Base-by-base conservation (phyloP, 2,329 filamentous ascomycete species). In the Aureobasidium sp. region DNA sequence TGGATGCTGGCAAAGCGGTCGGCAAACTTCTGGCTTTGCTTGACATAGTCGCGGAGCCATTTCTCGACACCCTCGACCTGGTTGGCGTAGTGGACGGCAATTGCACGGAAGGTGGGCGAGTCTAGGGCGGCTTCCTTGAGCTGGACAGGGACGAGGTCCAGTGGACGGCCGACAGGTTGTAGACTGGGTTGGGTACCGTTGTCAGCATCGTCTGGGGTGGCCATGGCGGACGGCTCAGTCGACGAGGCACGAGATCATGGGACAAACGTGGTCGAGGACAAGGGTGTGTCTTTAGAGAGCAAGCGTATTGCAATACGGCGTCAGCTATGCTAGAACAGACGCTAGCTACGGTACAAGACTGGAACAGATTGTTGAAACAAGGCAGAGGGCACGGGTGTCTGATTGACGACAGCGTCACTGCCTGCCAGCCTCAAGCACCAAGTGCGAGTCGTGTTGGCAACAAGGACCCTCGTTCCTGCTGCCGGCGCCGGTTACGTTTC, bases 121-220 rank as follows among this genome's bases (percentile, higher is more conserved):
- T 99, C 94, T 78, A 97, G 88, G 22, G 91, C 89, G 56, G 94
- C 94, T 82, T 99, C 94, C 77, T 93, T 94, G 68, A 97, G 83
- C 64, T 87, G 87, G 39, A 97, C 92, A 48, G 94, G 91, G 74
- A 78, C 77, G 61, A 78, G 68, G 64, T 70, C 72, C 66, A 78
- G 67, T 37, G 76, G 75, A 65, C 69, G 72, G 39, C 69, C 71
- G n/a, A 78, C 72, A 25, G 74, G 75, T 67, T 72, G 70, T 34
- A 78, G 67, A 37, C 68, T 68, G 44, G 72, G 71, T 37, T 63
- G 67, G 36, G 56, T 22, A 17, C 31, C 22, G 20, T 29, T 41
- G 29, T 56, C 60, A 34, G 27, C 27, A 39, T 53, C 60, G 20
- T 62, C 60, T 25, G 44, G 20, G 22, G 39, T 52, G 25, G 45